Evolutionary conservation across 2,329 filamentous ascomycete species (phyloP), one percentile per base, ranked within the genome.

Genomic region (Shiraia sp.): DNA sequence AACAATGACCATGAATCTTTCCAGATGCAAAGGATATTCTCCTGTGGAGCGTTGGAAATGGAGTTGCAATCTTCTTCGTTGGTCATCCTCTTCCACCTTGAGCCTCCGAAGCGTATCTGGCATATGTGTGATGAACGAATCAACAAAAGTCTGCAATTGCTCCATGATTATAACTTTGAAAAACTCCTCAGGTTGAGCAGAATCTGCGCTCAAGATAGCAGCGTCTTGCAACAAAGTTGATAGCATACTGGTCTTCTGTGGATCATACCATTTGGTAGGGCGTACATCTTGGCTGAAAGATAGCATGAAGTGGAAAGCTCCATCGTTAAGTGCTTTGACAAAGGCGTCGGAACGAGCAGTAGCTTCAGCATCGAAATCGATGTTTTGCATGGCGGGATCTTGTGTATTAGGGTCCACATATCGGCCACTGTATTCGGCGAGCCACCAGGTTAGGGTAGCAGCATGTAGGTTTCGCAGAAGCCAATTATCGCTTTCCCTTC

Each of bases 81-180:
- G 90, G 53, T 93, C 88, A 59, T 97, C 92, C 69, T 97, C 92
- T 46, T 96, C 90, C 2, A 84, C 80, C 49, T 92, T 89, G 22
- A 97, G 75, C 66, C 85, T 89, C 39, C 92, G 85, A 31, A 99
- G 79, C 3, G 93, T 86, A 71, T 97, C 91, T 0, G 93, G 93
- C 74, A 97, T 87, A 61, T 99, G 96, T 1, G 90, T 88, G 54
- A 99, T 95, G 65, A 96, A 95, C 4, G 88, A 87, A 63, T 97
- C 92, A 6, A 92, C 83, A 61, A 97, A 96, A 0, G 80, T 79
- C 65, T 97, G 92, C 8, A 97, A 72, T 61, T 91, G 88, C 44
- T 86, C 80, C 81, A 92, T 89, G 19, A 95, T 71, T 15, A 86
- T 75, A 6, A 76, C 64, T 49, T 88, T 86, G 63, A 97, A 90